Conservation (phyloP, 2,329 filamentous ascomycete genomes). For the Pseudogymnoascus sp. region DNA sequence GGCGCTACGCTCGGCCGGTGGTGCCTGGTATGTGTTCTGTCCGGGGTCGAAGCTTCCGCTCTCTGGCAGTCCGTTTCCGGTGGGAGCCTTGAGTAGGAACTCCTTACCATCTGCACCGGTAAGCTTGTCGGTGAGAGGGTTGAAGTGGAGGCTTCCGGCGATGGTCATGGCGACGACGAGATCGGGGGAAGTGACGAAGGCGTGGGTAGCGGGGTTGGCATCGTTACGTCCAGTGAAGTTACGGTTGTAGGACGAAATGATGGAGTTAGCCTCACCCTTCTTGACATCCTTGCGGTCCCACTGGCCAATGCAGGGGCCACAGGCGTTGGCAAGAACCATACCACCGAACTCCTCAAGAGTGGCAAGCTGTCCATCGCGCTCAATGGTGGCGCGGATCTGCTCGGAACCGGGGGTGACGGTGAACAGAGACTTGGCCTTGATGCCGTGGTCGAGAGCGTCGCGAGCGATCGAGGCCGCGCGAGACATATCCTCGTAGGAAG, state of each 20-base stretch:
- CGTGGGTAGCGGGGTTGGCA: slow-evolving; percentile 88
- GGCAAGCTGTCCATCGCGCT: slow-evolving; percentile 77
- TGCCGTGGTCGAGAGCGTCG: slow-evolving; percentile 81
- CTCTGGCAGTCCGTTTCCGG: slow-evolving; percentile 70
- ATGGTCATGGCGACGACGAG: slow-evolving; percentile 80
- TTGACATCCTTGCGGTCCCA: slow-evolving; percentile 91
- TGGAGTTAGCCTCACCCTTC: slow-evolving; percentile 94
- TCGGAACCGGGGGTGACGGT: slow-evolving; percentile 94
- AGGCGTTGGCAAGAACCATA: slow-evolving; percentile 90
- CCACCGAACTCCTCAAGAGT: slow-evolving; percentile 96
- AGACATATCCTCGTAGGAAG: slow-evolving; percentile 79
- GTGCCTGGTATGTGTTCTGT: slow-evolving; percentile 90
- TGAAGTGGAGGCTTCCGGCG: slow-evolving; percentile 82
- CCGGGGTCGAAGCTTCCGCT: slow-evolving; percentile 77
- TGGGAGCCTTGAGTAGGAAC: slow-evolving; percentile 76
- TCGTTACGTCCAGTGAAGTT: slow-evolving; percentile 99
- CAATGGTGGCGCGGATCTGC: slow-evolving; percentile 91
- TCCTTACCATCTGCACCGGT: slow-evolving; percentile 96
- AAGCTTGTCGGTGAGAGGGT: slow-evolving; percentile 84
- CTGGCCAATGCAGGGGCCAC: slow-evolving; percentile 86
- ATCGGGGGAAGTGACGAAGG: slow-evolving; percentile 86
- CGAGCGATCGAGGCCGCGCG: slow-evolving; percentile 84
- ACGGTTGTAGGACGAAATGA: slow-evolving; percentile 98
- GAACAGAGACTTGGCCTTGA: slow-evolving; percentile 91
- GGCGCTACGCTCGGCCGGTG: slow-evolving; percentile 65